Conservation (phyloP, 495 filamentous ascomycete genomes). For the Darksidea phi region DNA sequence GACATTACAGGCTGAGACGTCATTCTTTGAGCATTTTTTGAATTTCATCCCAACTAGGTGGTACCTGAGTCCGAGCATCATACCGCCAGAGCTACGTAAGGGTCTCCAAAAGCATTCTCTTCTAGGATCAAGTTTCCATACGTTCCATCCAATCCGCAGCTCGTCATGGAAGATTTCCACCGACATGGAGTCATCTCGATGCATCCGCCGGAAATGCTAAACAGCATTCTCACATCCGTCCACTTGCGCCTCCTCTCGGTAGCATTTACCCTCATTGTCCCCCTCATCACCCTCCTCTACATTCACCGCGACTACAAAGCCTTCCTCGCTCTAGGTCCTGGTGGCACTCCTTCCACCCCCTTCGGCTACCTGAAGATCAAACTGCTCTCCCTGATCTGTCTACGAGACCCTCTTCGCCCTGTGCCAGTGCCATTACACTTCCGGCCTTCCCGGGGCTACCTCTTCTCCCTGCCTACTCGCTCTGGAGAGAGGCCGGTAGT, state of each 20-base stretch:
- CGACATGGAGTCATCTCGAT: too few species aligned
- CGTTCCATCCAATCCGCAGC: too few species aligned
- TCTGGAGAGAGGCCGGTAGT: conserved; percentile 62
- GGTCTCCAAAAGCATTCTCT: too few species aligned
- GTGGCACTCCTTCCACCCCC: conserved; percentile 56
- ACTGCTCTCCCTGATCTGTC: conserved; percentile 51
- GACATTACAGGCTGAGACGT: too few species aligned
- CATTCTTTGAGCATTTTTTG: too few species aligned
- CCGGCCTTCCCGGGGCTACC: conserved; percentile 50
- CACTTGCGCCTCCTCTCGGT: conserved; percentile 2
- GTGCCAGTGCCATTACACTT: conserved; percentile 41
- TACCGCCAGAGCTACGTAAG: too few species aligned
- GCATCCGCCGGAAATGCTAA: too few species aligned
- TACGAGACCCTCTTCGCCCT: conserved; percentile 53
- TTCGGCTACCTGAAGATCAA: conserved; percentile 70
- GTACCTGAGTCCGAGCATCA: too few species aligned
- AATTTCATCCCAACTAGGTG: too few species aligned
- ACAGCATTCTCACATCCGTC: too few species aligned
- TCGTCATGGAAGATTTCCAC: too few species aligned
- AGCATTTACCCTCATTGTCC: conserved; percentile 17
- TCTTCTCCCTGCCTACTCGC: conserved; percentile 57
- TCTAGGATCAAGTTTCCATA: too few species aligned
- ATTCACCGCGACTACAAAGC: conserved; percentile 70
- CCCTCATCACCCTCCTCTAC: conserved; percentile 50
- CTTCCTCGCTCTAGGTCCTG: conserved; percentile 75